A percentile compares a stretch with the other conserved stretches of the same genome.
These are phyloP conservation scores for Suhomyces tanzawaensis DNA, from an alignment of 805 yeast genomes.

Conservation along the genomic window DNA sequence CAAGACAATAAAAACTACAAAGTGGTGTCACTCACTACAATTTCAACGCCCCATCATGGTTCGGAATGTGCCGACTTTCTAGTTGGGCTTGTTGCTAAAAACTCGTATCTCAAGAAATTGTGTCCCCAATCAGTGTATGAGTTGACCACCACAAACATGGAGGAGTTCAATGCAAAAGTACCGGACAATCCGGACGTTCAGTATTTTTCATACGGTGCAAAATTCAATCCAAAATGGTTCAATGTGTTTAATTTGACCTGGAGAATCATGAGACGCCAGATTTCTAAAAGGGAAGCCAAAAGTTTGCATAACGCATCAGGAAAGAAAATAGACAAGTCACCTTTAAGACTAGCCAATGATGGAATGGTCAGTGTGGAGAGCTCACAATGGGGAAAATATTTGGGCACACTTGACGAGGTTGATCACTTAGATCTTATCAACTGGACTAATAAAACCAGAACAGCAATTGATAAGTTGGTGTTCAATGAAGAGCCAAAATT, in stretches of 20 bases:
- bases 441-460: slow-evolving; percentile 61
- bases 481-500: slow-evolving; percentile 42
- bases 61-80: slow-evolving; percentile 77
- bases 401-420: slow-evolving; percentile 73
- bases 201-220: slow-evolving; percentile 84
- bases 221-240: slow-evolving; percentile 58
- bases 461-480: slow-evolving; percentile 29
- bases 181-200: slow-evolving; percentile 58
- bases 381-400: slow-evolving; percentile 78
- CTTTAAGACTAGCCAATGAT: slow-evolving; percentile 57
- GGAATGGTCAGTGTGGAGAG: slow-evolving; percentile 81
- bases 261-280: slow-evolving; percentile 48
- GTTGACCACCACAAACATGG: slow-evolving; percentile 56
- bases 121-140: slow-evolving; percentile 51
- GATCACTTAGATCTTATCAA: slow-evolving; percentile 88
- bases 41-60: slow-evolving; percentile 88
- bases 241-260: slow-evolving; percentile 64
- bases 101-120: slow-evolving; percentile 13
- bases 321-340: not conserved
- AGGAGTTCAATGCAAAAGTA: slow-evolving; percentile 51
- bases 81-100: slow-evolving; percentile 30
- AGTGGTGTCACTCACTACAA: slow-evolving; percentile 75
- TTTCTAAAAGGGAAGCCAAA: slow-evolving; percentile 3
- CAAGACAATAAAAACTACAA: slow-evolving; percentile 42
- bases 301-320: not conserved